Conservation (phyloP, 192 early-diverging fungal species). For the Backusella tarrabulga region DNA sequence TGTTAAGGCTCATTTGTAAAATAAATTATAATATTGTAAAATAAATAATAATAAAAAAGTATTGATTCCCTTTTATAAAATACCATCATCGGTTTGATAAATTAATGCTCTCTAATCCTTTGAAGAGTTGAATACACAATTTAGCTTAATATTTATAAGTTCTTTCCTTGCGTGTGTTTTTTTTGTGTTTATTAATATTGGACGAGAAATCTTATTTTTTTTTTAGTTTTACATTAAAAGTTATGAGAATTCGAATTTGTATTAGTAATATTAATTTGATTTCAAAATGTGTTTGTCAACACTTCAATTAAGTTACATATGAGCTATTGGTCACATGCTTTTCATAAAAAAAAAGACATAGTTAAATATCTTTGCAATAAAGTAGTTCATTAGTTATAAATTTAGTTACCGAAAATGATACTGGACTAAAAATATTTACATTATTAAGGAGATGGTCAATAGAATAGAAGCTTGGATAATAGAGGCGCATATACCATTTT, state of each 20-base stretch:
- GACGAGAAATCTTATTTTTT: too few species aligned
- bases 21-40: conserved; percentile 1
- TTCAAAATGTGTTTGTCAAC: background rate
- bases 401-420: too few species aligned
- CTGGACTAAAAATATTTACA: too few species aligned
- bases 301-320: background rate
- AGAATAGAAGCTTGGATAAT: too few species aligned
- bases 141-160: background rate
- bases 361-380: background rate
- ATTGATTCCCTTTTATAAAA: background rate
- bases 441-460: too few species aligned
- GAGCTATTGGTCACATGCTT: background rate
- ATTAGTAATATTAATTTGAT: background rate
- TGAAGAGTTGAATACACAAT: background rate
- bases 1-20: conserved; percentile 7
- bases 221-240: too few species aligned
- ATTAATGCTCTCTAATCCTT: background rate
- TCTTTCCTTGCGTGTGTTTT: too few species aligned
- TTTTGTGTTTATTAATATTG: too few species aligned
- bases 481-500: too few species aligned
- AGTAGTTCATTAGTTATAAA: too few species aligned
- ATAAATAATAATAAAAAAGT: conserved; percentile 1
- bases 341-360: background rate
- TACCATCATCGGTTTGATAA: background rate
- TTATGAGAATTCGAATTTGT: background rate